These are phyloP conservation scores for Suzukiozyma palmioleophila DNA, from an alignment of 1,139 yeast species.

Conservation along the genomic window DNA sequence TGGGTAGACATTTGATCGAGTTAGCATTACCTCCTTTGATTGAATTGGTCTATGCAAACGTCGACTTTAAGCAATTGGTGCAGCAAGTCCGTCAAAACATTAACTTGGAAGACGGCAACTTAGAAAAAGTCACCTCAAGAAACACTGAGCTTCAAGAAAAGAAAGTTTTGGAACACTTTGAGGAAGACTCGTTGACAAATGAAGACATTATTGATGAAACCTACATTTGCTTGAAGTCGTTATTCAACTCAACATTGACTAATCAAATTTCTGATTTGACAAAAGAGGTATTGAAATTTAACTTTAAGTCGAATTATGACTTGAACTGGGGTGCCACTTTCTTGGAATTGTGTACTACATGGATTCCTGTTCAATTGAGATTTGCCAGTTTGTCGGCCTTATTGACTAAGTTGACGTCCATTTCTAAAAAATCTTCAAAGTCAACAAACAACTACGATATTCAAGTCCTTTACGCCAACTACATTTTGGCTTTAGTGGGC, in stretches of 20 bases:
- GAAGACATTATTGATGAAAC: slow-evolving; percentile 33
- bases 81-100: slow-evolving; percentile 20
- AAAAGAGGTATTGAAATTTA: slow-evolving; percentile 35
- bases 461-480: slow-evolving; percentile 48
- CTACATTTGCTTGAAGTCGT: slow-evolving; percentile 41
- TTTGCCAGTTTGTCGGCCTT: slow-evolving; percentile 57
- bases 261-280: slow-evolving; percentile 48
- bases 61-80: slow-evolving; percentile 15
- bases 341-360: slow-evolving; percentile 62
- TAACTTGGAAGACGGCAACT: slow-evolving; percentile 20
- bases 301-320: slow-evolving; percentile 21
- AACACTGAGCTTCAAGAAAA: slow-evolving; percentile 10
- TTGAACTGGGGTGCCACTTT: slow-evolving; percentile 53
- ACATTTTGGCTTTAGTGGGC: slow-evolving; percentile 65
- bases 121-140: slow-evolving; percentile 1
- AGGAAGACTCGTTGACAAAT: slow-evolving; percentile 23
- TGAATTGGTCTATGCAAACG: slow-evolving; percentile 21
- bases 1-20: slow-evolving; percentile 33
- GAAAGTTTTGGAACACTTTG: slow-evolving; percentile 25
- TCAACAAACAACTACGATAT: slow-evolving; percentile 23
- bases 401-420: slow-evolving; percentile 24
- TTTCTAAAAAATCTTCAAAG: slow-evolving; percentile 17
- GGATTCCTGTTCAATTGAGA: slow-evolving; percentile 87
- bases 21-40: slow-evolving; percentile 41
- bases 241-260: slow-evolving; percentile 48